Percentiles rank a stretch among this genome's conserved stretches.
Evolutionary conservation across 1,284 basidiomycete species (phyloP).

Genomic region (Coriolopsis trogii): DNA sequence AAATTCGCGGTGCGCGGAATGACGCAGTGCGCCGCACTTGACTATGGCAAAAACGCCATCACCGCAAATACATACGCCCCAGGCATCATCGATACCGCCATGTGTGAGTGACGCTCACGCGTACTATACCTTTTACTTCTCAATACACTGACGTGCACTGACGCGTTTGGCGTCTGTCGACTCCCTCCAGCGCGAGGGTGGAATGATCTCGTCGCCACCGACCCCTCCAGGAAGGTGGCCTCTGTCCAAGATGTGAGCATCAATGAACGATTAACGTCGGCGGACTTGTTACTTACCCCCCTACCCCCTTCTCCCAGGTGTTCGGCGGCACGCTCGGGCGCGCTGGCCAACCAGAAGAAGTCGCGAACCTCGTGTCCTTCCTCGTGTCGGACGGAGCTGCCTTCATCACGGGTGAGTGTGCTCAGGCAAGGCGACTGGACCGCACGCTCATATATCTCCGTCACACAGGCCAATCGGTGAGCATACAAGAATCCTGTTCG

Average conservation of each 20-base stretch:
- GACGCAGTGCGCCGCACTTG: slow-evolving; percentile 25
- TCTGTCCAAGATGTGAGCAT: too few species aligned
- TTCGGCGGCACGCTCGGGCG: slow-evolving; percentile 17
- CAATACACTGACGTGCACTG: too few species aligned
- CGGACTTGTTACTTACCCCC: too few species aligned
- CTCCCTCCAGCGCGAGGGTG: too few species aligned
- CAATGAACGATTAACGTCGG: too few species aligned
- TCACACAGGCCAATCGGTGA: too few species aligned
- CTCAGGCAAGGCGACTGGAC: too few species aligned
- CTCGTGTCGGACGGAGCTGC: slow-evolving; percentile 36
- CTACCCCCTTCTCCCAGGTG: not conserved
- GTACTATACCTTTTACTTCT: too few species aligned
- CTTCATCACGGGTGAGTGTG: slow-evolving; percentile 39
- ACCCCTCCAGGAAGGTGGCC: too few species aligned
- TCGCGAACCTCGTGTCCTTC: slow-evolving; percentile 41
- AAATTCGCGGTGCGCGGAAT: slow-evolving; percentile 35
- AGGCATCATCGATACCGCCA: slow-evolving; percentile 14
- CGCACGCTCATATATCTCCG: too few species aligned
- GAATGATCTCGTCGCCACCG: too few species aligned
- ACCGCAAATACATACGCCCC: slow-evolving; percentile 24
- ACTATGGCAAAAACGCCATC: slow-evolving; percentile 22
- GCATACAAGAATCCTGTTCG: too few species aligned
- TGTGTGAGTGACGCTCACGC: not conserved
- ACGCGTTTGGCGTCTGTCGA: not conserved
- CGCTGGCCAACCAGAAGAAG: slow-evolving; percentile 34